Base-by-base conservation (phyloP, 1,284 basidiomycete genomes). In the Moniliella sp. region DNA sequence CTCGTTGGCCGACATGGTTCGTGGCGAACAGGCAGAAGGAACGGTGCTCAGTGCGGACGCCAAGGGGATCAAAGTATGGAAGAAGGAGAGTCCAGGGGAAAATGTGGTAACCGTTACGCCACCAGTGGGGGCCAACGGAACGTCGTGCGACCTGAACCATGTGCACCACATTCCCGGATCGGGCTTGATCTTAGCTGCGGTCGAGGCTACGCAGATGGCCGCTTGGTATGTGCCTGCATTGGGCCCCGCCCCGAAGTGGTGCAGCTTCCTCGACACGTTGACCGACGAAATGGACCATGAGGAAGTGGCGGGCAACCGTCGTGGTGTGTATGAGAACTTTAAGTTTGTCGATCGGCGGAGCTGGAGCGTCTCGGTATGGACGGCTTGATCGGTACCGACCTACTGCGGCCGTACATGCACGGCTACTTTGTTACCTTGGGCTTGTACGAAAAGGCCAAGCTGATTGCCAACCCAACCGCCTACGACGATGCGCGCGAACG, bases 381-480 rank as follows among this genome's bases (percentile, higher is more conserved):
- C 45, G 80, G 91, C 61, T 78, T 97, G 47, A 66, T 93, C 50
- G 91, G 91, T 32, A 91, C 84, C 1, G 75, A 83, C 8, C 73
- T 80, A 10, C 76, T 97, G 67, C 86, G 88, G 61, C 88, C 91
- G 1, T 99, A 97, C 65, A 94, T 99, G 88, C 91, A 99, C 63
- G 91, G 91, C 30, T 94, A 86, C 72, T 97, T 99, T 67, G 65
- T 97, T 46, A 78, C 83, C 7, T 73, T 97, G 61, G 78, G 82
- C 52, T 71, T 94, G 4, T 97, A 97, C 68, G 81, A 91, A 50
- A 78, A 84, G 32, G 91, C 91, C 1, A 75, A 86, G 19, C 71
- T 93, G 48, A 83, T 97, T 46, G 76, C 81, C 40, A 93, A 97
- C 64, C 91, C 91, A 0, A 88, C 83, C 56, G 82, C 76, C 3